Percentiles rank a stretch among this genome's conserved stretches.
Evolutionary conservation across 306 rosid species (phyloP).

Genomic region (Carpinus viminea): DNA sequence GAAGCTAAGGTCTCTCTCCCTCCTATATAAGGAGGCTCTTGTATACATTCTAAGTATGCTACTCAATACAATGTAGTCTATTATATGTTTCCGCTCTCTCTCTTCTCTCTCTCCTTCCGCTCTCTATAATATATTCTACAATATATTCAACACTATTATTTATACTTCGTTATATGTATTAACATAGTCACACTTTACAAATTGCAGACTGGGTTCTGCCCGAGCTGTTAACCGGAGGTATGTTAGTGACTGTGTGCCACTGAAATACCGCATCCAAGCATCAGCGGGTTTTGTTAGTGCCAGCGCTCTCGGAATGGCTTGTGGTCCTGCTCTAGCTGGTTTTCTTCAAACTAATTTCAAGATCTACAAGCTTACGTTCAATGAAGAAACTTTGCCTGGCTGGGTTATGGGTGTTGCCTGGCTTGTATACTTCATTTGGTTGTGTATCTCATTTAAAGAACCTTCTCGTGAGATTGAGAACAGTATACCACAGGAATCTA

Average conservation of each 20-base stretch:
- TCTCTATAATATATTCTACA: too few species aligned
- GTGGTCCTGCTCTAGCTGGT: slow-evolving; percentile 98
- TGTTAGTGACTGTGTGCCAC: slow-evolving; percentile 95
- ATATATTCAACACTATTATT: too few species aligned
- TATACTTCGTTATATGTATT: slow-evolving; percentile 5
- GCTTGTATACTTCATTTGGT: slow-evolving; percentile 81
- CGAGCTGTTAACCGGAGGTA: slow-evolving; percentile 98
- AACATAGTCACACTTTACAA: slow-evolving; percentile 17
- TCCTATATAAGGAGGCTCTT: too few species aligned
- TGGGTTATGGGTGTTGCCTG: slow-evolving; percentile 96
- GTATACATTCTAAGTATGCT: too few species aligned
- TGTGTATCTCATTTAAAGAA: slow-evolving; percentile 82
- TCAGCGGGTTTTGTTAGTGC: slow-evolving; percentile 99
- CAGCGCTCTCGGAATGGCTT: slow-evolving; percentile 99
- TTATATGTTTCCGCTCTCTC: too few species aligned
- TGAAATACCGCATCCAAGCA: slow-evolving; percentile 88
- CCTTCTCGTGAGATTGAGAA: slow-evolving; percentile 61
- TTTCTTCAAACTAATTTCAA: slow-evolving; percentile 78
- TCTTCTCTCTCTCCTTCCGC: too few species aligned
- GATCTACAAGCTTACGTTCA: slow-evolving; percentile 79
- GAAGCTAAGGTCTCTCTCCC: too few species aligned
- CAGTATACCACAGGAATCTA: slow-evolving; percentile 44
- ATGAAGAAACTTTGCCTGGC: slow-evolving; percentile 87
- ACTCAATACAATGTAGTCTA: too few species aligned
- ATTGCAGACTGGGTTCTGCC: slow-evolving; percentile 92